Evolutionary conservation across 192 early-diverging fungal genomes (phyloP).

Genomic region (Coemansia sp.): DNA sequence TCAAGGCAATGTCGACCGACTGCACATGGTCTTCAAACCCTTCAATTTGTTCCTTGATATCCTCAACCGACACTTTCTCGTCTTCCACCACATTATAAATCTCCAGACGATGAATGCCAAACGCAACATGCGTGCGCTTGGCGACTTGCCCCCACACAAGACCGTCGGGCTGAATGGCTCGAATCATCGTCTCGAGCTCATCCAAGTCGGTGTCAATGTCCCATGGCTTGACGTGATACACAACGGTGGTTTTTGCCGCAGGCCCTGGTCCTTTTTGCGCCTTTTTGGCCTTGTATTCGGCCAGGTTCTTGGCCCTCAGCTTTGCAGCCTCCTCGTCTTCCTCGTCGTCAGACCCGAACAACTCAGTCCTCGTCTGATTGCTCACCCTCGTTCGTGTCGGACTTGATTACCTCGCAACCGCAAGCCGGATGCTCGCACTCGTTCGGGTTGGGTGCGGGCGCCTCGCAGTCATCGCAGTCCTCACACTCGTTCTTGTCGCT

Average conservation of each 20-base stretch:
- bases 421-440: no score
- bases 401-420: conserved; percentile 40
- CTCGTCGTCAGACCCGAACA: conserved; percentile 87
- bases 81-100: conserved; percentile 63
- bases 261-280: conserved; percentile 72
- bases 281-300: conserved; percentile 88
- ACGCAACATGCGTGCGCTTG: conserved; percentile 80
- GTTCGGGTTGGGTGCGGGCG: no score
- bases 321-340: conserved; percentile 88
- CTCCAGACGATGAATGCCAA: conserved; percentile 90
- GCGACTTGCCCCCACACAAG: conserved; percentile 79
- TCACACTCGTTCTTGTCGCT: no score
- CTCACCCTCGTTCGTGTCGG: conserved; percentile 45
- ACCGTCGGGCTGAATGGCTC: conserved; percentile 77
- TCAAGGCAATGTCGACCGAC: not conserved
- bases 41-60: not conserved
- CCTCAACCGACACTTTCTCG: conserved; percentile 1
- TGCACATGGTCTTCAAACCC: not conserved
- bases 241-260: conserved; percentile 85
- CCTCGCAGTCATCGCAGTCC: no score
- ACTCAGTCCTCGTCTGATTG: conserved; percentile 84
- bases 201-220: conserved; percentile 91
- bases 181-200: conserved; percentile 70
- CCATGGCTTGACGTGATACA: conserved; percentile 95
- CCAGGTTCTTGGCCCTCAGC: conserved; percentile 80